Evolutionary conservation across 257 asterid genomes (phyloP).

Genomic region (Echium plantagineum): DNA sequence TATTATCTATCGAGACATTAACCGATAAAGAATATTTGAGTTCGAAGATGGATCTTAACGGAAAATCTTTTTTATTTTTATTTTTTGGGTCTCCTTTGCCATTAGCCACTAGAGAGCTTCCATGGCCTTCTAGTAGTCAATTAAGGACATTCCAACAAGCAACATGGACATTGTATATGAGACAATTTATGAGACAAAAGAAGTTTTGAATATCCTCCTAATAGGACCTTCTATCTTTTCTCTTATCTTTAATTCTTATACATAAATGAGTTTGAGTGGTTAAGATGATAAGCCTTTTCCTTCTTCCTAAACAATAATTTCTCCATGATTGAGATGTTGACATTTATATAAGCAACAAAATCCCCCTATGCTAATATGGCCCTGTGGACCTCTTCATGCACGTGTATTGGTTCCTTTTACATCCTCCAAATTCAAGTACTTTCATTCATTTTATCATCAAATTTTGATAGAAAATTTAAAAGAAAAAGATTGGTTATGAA

Average conservation of each 20-base stretch:
- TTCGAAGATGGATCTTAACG: too few relatives aligned
- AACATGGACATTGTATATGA: conserved; percentile 25
- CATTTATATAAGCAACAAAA: conserved; percentile 35
- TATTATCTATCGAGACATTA: too few relatives aligned
- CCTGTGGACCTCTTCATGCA: conserved; percentile 28
- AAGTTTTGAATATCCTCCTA: conserved; percentile 20
- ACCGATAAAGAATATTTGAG: too few relatives aligned
- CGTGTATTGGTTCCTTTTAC: conserved; percentile 28
- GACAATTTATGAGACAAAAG: conserved; percentile 57
- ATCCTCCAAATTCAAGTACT: conserved; percentile 4
- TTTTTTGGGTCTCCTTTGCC: conserved; percentile 11
- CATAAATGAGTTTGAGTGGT: conserved; percentile 25
- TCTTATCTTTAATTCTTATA: conserved; percentile 24
- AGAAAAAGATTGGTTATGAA: too few relatives aligned
- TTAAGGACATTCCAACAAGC: conserved; percentile 33
- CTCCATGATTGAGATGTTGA: conserved; percentile 62
- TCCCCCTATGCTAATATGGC: conserved; percentile 16
- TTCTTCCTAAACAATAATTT: conserved; percentile 34
- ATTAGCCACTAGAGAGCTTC: conserved; percentile 21
- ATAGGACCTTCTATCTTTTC: neutral
- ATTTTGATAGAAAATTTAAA: too few relatives aligned
- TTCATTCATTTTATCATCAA: too few relatives aligned
- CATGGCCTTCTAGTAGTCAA: conserved; percentile 6
- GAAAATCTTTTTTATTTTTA: neutral
- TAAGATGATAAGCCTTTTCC: conserved; percentile 26